phyloP scores from a whole-genome alignment of 148 eudicot genomes.

The Linanthus parryae region DNA sequence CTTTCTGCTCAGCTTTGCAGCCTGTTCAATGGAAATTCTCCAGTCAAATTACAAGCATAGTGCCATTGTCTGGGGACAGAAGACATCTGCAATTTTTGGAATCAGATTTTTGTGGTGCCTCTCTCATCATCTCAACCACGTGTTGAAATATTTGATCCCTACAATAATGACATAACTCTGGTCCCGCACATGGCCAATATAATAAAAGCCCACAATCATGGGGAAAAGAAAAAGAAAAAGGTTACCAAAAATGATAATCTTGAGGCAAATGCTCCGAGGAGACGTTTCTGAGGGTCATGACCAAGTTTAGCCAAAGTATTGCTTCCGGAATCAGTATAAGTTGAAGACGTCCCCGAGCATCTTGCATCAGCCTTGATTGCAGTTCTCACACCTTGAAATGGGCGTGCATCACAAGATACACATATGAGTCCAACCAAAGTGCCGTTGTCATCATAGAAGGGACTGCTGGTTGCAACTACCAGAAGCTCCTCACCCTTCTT shows the following conservation, averaged over 20 bases:
- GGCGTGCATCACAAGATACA: constrained; percentile 62
- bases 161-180: no score
- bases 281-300: constrained; percentile 86
- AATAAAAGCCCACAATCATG: no score
- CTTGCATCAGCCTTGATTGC: constrained; percentile 19
- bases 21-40: no score
- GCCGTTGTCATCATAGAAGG: constrained; percentile 76
- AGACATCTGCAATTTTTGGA: no score
- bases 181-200: no score
- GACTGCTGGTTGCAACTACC: constrained; percentile 57
- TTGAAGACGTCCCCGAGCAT: constrained; percentile 28
- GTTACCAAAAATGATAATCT: constrained; percentile 81
- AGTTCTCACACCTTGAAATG: constrained; percentile 38
- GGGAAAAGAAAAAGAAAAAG: constrained; percentile 13
- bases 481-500: constrained; percentile 53
- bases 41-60: no score
- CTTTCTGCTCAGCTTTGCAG: no score
- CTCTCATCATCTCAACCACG: no score
- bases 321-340: constrained; percentile 30
- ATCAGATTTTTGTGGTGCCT: no score
- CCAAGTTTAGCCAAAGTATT: constrained; percentile 65
- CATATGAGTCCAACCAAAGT: constrained; percentile 65
- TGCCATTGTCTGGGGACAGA: no score
- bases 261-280: constrained; percentile 81
- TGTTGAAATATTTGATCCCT: no score